These are phyloP conservation scores for Diplotaxis tenuifolia DNA, from an alignment of 345 rosid species.

Conservation along the genomic window DNA sequence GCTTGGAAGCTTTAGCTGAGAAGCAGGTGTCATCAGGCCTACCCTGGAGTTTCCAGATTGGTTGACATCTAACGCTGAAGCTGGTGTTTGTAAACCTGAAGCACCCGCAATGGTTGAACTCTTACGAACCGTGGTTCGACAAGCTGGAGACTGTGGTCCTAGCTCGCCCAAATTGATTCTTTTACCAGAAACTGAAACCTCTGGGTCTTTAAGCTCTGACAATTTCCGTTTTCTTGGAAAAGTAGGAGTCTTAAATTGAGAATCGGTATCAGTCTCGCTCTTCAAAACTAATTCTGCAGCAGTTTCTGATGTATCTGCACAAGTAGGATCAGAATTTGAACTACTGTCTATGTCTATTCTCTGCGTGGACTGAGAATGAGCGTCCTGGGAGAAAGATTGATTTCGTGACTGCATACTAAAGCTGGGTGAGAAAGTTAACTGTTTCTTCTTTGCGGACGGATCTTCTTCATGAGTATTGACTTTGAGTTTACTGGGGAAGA, in stretches of 20 bases:
- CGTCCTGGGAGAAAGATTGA: conserved; percentile 49
- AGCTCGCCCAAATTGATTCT: conserved; percentile 65
- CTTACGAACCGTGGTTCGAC: conserved; percentile 56
- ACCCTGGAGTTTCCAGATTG: conserved; percentile 46
- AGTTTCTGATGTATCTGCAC: conserved; percentile 41
- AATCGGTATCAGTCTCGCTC: conserved; percentile 48
- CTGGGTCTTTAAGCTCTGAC: conserved; percentile 64
- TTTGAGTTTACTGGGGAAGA: conserved; percentile 54
- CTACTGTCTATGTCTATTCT: conserved; percentile 34
- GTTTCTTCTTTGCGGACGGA: conserved; percentile 70
- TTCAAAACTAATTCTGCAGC: conserved; percentile 44
- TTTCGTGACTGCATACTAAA: conserved; percentile 54
- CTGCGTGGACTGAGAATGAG: conserved; percentile 43
- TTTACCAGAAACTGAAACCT: conserved; percentile 56
- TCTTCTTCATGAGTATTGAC: conserved; percentile 46
- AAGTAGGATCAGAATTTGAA: conserved; percentile 41
- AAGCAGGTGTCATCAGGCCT: conserved; percentile 46
- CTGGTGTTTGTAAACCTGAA: conserved; percentile 59
- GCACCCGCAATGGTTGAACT: conserved; percentile 43
- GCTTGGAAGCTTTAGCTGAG: conserved; percentile 49
- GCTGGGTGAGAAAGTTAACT: conserved; percentile 70
- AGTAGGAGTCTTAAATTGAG: conserved; percentile 67
- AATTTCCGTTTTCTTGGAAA: conserved; percentile 79
- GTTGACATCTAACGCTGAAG: conserved; percentile 50
- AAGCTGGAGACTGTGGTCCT: conserved; percentile 63